Conservation (phyloP, 2,329 filamentous ascomycete genomes). For the Aspergillus novofumigatus region DNA sequence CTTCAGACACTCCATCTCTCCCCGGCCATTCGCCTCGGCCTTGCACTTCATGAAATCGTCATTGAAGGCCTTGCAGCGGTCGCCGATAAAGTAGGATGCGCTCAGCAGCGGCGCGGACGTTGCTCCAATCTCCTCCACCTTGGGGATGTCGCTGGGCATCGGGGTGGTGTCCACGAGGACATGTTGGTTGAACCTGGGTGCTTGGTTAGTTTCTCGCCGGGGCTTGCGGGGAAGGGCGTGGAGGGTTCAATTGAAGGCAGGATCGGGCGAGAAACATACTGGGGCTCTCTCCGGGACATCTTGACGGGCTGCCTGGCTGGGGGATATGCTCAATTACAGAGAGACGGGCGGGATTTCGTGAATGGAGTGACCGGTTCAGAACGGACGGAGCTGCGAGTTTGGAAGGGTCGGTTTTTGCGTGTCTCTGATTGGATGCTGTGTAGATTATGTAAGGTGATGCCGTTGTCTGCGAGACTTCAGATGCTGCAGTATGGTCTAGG, state of each 20-base stretch:
- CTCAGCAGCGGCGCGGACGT: constrained; percentile 89
- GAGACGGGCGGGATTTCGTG: background rate
- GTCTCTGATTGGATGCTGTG: constrained; percentile 30
- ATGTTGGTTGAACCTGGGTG: constrained; percentile 82
- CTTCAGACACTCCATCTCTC: constrained; percentile 91
- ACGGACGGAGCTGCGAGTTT: constrained; percentile 25
- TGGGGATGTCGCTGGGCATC: constrained; percentile 84
- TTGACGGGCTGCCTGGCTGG: constrained; percentile 9
- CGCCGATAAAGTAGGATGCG: constrained; percentile 94
- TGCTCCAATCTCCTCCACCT: constrained; percentile 88
- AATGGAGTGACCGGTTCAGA: constrained; percentile 17
- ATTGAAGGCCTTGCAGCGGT: constrained; percentile 90
- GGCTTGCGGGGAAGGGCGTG: constrained; percentile 1
- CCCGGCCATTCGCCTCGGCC: constrained; percentile 82
- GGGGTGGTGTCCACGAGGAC: constrained; percentile 94
- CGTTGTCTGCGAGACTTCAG: background rate
- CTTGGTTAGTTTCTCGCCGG: constrained; percentile 14
- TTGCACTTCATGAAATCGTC: constrained; percentile 99
- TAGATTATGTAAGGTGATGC: constrained; percentile 16
- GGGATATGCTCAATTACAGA: background rate
- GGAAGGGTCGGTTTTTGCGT: constrained; percentile 31
- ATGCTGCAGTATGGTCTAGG: background rate
- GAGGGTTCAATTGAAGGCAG: constrained; percentile 16
- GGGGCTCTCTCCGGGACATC: constrained; percentile 20
- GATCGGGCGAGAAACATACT: constrained; percentile 10